phyloP scores from a whole-genome alignment of 305 asterid genomes.

The Caryopteris hybrid region DNA sequence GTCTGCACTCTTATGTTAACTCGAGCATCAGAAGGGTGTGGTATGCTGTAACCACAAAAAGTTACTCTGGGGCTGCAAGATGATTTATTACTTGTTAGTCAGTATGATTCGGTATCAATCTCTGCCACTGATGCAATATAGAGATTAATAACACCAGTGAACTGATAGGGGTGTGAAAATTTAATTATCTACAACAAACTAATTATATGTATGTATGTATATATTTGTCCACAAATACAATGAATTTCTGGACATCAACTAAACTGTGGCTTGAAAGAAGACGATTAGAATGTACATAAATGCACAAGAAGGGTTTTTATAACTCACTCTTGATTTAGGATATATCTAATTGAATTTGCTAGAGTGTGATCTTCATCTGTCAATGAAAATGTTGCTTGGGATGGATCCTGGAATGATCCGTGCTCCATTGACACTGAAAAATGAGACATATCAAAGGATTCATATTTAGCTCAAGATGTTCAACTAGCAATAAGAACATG shows the following conservation, averaged over 20 bases:
- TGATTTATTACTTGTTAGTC: conserved; percentile 1
- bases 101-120: neutral
- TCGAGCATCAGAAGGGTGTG: conserved; percentile 85
- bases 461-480: neutral
- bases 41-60: conserved; percentile 85
- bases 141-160: neutral
- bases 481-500: neutral
- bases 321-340: conserved; percentile 76
- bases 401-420: conserved; percentile 49
- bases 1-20: conserved; percentile 89
- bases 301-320: neutral
- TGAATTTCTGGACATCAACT: no score
- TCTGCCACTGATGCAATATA: neutral
- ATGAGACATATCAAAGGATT: neutral
- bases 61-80: conserved; percentile 75
- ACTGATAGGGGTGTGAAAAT: neutral
- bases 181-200: neutral
- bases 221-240: no score
- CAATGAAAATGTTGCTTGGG: conserved; percentile 65
- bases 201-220: no score
- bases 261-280: no score
- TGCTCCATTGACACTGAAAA: conserved; percentile 56
- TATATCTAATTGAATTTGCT: conserved; percentile 71
- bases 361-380: conserved; percentile 79
- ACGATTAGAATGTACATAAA: no score